phyloP scores from a whole-genome alignment of 805 yeast genomes.

The Starmerella khaoyaiensis region DNA sequence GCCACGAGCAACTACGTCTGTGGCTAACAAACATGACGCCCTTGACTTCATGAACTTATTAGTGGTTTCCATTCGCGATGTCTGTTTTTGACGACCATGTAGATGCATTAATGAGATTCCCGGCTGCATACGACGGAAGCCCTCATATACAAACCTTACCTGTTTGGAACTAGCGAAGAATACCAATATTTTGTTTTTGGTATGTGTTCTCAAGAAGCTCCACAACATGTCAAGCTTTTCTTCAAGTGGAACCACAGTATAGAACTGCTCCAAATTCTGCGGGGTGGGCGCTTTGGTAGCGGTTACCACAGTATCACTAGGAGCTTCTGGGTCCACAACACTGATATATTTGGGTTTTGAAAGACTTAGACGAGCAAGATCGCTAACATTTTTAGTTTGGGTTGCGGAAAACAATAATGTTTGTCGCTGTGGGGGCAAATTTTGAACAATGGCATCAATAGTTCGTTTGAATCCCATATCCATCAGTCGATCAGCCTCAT shows the following conservation, averaged over 20 bases:
- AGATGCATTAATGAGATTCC: conserved; percentile 78
- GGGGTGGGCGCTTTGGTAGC: conserved; percentile 47
- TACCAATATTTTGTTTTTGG: conserved; percentile 66
- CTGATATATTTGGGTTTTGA: conserved; percentile 50
- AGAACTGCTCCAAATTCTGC: conserved; percentile 70
- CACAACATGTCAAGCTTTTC: conserved; percentile 78
- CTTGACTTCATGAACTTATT: conserved; percentile 64
- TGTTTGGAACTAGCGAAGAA: conserved; percentile 81
- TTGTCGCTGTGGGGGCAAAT: conserved; percentile 69
- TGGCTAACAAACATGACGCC: conserved; percentile 71
- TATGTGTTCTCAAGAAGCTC: conserved; percentile 74
- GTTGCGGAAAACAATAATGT: conserved; percentile 81
- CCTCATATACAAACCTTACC: conserved; percentile 78
- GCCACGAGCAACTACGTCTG: conserved; percentile 87
- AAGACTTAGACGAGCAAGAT: conserved; percentile 67
- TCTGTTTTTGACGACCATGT: conserved; percentile 83
- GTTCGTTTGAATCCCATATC: conserved; percentile 89
- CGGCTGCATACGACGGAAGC: conserved; percentile 77
- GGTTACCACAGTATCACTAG: conserved; percentile 5
- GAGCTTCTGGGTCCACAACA: conserved; percentile 28
- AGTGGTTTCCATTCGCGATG: conserved; percentile 75
- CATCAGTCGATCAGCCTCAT: conserved; percentile 84
- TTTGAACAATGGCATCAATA: conserved; percentile 64
- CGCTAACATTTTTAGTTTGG: conserved; percentile 68
- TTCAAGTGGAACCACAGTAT: conserved; percentile 52